Evolutionary conservation across 352 stramenopile genomes (phyloP).

Genomic region (Saprolegnia parasitica): DNA sequence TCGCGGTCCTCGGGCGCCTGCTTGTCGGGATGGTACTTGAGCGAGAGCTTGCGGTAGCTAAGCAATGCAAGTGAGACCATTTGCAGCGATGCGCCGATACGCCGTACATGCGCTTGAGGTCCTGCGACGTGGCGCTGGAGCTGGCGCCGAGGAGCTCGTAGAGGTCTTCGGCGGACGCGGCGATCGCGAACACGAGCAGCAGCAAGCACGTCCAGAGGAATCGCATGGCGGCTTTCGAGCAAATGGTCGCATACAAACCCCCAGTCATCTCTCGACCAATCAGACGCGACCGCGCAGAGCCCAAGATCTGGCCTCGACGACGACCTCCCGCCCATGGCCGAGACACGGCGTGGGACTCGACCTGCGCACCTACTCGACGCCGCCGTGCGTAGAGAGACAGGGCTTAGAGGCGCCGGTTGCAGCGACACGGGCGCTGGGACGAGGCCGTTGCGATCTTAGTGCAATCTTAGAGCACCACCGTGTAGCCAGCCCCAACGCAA

Average conservation of each 20-base stretch:
- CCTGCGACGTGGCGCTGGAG: slow-evolving; percentile 42
- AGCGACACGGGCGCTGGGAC: too few species aligned
- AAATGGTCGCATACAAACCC: not conserved
- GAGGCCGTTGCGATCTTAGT: too few species aligned
- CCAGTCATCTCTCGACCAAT: not conserved
- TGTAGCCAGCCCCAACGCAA: too few species aligned
- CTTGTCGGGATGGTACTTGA: slow-evolving; percentile 95
- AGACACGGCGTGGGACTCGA: not conserved
- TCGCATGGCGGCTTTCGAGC: slow-evolving; percentile 2
- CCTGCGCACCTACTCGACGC: too few species aligned
- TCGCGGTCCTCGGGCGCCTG: slow-evolving; percentile 65
- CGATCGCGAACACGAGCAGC: slow-evolving; percentile 39
- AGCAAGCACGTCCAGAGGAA: slow-evolving; percentile 34
- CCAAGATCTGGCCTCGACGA: not conserved
- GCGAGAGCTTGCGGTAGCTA: slow-evolving; percentile 86
- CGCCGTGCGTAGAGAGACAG: too few species aligned
- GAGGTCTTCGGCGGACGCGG: slow-evolving; percentile 44
- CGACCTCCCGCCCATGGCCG: too few species aligned
- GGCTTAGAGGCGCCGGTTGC: too few species aligned
- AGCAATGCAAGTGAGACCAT: not conserved
- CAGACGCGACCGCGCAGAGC: not conserved
- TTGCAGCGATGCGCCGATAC: not conserved
- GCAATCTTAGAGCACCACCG: too few species aligned
- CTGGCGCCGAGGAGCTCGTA: slow-evolving; percentile 66
- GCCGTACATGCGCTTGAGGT: slow-evolving; percentile 68